phyloP scores from a whole-genome alignment of 2,329 filamentous ascomycete genomes.

The Anthostomella pinea region DNA sequence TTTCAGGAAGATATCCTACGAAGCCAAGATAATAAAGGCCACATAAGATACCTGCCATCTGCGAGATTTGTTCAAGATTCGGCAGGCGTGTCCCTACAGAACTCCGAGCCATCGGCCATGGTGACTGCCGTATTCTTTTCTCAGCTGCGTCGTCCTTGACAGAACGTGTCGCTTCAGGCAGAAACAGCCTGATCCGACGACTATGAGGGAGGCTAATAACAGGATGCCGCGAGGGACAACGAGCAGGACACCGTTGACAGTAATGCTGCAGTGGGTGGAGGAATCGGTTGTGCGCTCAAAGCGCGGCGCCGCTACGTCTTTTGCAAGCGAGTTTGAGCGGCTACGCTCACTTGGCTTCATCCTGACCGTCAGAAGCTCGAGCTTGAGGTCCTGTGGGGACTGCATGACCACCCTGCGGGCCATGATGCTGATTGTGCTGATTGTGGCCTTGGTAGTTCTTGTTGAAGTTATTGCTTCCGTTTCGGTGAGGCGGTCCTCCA shows the following conservation, averaged over 20 bases:
- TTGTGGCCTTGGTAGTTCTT: conserved; percentile 49
- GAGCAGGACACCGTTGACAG: conserved; percentile 16
- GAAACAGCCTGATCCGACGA: conserved; percentile 9
- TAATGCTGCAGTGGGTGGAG: conserved; percentile 26
- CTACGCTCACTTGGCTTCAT: conserved; percentile 44
- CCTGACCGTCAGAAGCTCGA: conserved; percentile 39
- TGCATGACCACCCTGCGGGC: conserved; percentile 34
- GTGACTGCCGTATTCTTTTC: conserved; percentile 13
- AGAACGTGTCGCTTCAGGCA: conserved; percentile 5
- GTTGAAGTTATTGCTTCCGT: conserved; percentile 50
- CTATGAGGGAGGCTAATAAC: no score
- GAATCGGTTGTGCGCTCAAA: conserved; percentile 26
- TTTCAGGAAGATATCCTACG: conserved; percentile 29
- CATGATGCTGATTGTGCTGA: conserved; percentile 42
- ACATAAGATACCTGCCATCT: conserved; percentile 26
- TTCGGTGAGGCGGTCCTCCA: conserved; percentile 55
- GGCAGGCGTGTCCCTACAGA: conserved; percentile 18
- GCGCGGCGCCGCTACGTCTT: conserved; percentile 29
- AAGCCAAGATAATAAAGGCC: conserved; percentile 24
- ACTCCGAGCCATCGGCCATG: conserved; percentile 15
- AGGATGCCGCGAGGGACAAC: conserved; percentile 17
- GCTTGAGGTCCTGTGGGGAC: conserved; percentile 33
- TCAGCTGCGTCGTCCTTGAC: conserved; percentile 7
- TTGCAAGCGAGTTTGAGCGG: conserved; percentile 16
- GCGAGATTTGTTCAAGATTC: conserved; percentile 26